Evolutionary conservation across 2,329 filamentous ascomycete genomes (phyloP).

Genomic region (Exophiala phaeomuriformis): DNA sequence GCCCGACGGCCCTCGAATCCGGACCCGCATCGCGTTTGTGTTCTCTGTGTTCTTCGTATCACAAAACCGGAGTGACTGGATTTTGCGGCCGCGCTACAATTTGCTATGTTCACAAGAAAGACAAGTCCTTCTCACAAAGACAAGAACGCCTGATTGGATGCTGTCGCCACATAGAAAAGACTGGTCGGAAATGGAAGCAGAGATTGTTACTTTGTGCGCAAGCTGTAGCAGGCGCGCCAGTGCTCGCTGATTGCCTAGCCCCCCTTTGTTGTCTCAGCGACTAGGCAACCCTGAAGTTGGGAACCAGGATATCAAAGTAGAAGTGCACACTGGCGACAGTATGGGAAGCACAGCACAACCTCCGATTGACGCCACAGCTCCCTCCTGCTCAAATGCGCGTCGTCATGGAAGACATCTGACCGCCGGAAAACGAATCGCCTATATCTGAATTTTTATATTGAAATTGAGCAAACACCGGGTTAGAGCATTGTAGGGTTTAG

Average conservation of each 20-base stretch:
- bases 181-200: conserved; percentile 8
- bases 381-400: too few relatives aligned
- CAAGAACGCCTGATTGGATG: background rate
- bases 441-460: too few relatives aligned
- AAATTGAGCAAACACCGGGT: too few relatives aligned
- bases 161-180: conserved; percentile 6
- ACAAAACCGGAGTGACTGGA: background rate
- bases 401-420: too few relatives aligned
- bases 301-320: too few relatives aligned
- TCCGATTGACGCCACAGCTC: too few relatives aligned
- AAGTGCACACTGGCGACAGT: too few relatives aligned
- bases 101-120: background rate
- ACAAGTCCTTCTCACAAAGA: background rate
- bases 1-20: conserved; percentile 67
- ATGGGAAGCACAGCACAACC: too few relatives aligned
- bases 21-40: conserved; percentile 56
- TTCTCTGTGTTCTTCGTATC: background rate
- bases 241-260: background rate
- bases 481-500: too few relatives aligned
- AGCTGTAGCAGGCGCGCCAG: background rate
- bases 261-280: too few relatives aligned
- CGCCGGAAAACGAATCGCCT: too few relatives aligned
- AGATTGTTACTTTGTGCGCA: background rate
- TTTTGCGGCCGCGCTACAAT: background rate
- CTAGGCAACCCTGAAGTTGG: too few relatives aligned